phyloP scores from a whole-genome alignment of 441 rosid species.

The Hura crepitans region DNA sequence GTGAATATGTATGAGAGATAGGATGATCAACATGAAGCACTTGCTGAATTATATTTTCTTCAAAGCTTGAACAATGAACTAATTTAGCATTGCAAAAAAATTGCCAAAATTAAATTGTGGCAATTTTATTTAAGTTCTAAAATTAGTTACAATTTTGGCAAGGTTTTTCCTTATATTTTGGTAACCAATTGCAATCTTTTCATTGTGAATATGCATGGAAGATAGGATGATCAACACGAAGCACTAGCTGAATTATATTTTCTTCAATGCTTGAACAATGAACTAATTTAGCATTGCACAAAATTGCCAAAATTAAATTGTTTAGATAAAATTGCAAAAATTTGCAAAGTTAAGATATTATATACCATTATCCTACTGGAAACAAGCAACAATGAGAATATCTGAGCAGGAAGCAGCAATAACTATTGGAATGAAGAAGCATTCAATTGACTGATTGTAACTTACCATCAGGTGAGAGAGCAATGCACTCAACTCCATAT shows the following conservation, averaged over 20 bases:
- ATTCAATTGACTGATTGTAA: constrained; percentile 11
- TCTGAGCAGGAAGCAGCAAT: background rate
- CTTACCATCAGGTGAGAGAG: constrained; percentile 84
- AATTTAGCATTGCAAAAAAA: background rate
- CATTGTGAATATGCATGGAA: background rate
- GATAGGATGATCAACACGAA: background rate
- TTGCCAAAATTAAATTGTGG: background rate
- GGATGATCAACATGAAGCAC: background rate
- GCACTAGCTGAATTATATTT: background rate
- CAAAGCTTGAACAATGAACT: background rate
- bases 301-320: background rate
- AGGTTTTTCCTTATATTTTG: background rate
- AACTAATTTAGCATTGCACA: background rate
- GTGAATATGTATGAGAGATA: background rate
- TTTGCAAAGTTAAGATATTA: background rate
- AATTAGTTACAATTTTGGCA: background rate
- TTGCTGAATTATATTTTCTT: background rate
- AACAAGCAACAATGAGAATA: background rate
- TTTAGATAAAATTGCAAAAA: background rate
- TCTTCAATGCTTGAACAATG: background rate
- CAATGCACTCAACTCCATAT: constrained; percentile 69
- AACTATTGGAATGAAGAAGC: constrained; percentile 5
- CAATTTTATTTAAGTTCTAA: background rate
- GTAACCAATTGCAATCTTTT: background rate
- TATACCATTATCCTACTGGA: background rate